These are phyloP conservation scores for Thelonectria rubi DNA, from an alignment of 2,329 filamentous ascomycete species.

Conservation along the genomic window DNA sequence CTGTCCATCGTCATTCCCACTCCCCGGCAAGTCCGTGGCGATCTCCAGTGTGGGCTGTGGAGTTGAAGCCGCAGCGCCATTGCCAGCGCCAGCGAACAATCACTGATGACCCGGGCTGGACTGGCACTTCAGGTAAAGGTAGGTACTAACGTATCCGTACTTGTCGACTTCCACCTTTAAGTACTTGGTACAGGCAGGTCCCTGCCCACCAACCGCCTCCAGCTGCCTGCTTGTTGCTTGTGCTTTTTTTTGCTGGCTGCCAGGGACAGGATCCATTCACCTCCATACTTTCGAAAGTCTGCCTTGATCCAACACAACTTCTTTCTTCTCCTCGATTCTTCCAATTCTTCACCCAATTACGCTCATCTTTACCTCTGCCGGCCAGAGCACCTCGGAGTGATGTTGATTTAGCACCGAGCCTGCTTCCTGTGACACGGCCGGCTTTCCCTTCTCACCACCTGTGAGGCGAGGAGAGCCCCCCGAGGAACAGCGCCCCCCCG, in stretches of 20 bases:
- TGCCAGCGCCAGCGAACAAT: slow-evolving; percentile 20
- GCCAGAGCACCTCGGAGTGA: slow-evolving; percentile 42
- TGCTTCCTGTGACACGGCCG: slow-evolving; percentile 37
- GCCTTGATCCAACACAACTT: slow-evolving; percentile 10
- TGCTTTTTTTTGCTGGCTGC: neutral
- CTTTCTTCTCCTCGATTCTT: slow-evolving; percentile 8
- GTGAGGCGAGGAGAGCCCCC: slow-evolving; percentile 7
- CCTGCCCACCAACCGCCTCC: slow-evolving; percentile 3
- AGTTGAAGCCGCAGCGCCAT: slow-evolving; percentile 33
- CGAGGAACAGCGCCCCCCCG: slow-evolving; percentile 8
- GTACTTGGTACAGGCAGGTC: slow-evolving; percentile 25
- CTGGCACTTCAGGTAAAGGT: too few species aligned
- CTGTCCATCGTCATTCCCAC: slow-evolving; percentile 30
- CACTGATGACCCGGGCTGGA: neutral
- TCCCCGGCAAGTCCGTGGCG: slow-evolving; percentile 38
- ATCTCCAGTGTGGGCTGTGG: slow-evolving; percentile 41
- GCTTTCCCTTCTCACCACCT: slow-evolving; percentile 25
- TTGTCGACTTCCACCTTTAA: slow-evolving; percentile 36
- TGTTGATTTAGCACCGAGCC: slow-evolving; percentile 39
- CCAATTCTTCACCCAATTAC: slow-evolving; percentile 22
- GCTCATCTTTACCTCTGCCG: slow-evolving; percentile 38
- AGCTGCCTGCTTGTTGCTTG: neutral
- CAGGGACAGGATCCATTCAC: slow-evolving; percentile 17
- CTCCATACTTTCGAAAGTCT: slow-evolving; percentile 8
- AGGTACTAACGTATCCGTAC: slow-evolving; percentile 8